Evolutionary conservation across 2,329 filamentous ascomycete species (phyloP), one percentile per base, ranked within the genome.

Genomic region (Pestalotiopsis sp.): DNA sequence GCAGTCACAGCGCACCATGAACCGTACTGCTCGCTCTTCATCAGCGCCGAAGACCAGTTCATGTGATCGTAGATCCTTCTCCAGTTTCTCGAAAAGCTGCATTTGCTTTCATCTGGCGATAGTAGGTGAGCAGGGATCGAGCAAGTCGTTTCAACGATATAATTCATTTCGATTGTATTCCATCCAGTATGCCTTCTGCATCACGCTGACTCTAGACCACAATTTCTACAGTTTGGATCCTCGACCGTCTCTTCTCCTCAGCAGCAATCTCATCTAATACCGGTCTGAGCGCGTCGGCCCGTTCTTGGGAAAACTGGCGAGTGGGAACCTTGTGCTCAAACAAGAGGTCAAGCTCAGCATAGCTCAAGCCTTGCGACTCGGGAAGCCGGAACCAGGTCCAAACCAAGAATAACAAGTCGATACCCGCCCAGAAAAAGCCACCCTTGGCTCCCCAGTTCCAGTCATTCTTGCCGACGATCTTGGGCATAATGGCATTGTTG

Each of bases 351-450:
- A 68, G 62, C 38, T 70, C 68, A 20, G 62, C 36, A 13, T 70
- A 70, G 2, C 66, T 36, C 5, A 70, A 40, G 5, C 66, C 66
- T 57, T 25, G 40, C 23, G 62, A 68, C 40, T 70, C 62, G 31
- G 68, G 68, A 7, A 68, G 56, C 5, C 68, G 68, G 56, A 70
- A 70, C 66, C 66, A 69, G 1, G 59, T 61, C 67, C 67, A 69
- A 4, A 56, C 27, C 49, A 69, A n/a, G 17, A 69, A 67, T 5
- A 67, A 25, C 20, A 65, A 49, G 6, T 62, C 60, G 5, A 69
- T 58, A 12, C 68, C 68, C 4, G 68, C 68, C 65, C 68, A 69
- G 59, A 69, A 45, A 41, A 69, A 69, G 14, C 59, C 60, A 3
- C 68, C 65, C 38, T 69, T 67, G 25, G 60, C 65, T 17, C 60